Conservation (phyloP, 495 filamentous ascomycete species). For the Lophium mytilinum region DNA sequence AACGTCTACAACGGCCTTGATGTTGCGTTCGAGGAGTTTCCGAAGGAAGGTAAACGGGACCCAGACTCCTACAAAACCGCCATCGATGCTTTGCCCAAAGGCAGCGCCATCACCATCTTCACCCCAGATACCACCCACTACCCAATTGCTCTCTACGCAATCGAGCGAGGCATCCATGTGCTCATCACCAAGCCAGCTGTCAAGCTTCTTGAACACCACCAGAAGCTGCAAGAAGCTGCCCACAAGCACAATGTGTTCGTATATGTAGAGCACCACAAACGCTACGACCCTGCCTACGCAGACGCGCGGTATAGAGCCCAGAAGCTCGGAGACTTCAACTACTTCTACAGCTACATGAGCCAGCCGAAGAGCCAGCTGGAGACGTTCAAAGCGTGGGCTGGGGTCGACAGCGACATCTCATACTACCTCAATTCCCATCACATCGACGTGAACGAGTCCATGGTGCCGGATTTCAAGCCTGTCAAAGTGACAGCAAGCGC, state of each 20-base stretch:
- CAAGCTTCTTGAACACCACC: conserved; percentile 71
- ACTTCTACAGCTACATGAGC: conserved; percentile 95
- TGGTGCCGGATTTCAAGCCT: conserved; percentile 75
- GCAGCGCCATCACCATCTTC: conserved; percentile 93
- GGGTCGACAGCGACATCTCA: conserved; percentile 80
- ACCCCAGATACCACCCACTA: conserved; percentile 91
- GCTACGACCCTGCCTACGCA: conserved; percentile 84
- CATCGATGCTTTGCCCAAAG: conserved; percentile 74
- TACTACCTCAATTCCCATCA: conserved; percentile 96
- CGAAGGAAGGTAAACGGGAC: conserved; percentile 61
- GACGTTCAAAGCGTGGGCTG: conserved; percentile 95
- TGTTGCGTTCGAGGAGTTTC: conserved; percentile 73
- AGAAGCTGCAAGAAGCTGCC: conserved; percentile 60
- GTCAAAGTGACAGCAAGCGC: conserved; percentile 72
- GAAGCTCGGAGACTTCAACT: conserved; percentile 83
- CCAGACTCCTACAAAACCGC: conserved; percentile 81
- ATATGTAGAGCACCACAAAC: conserved; percentile 94
- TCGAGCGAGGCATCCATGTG: conserved; percentile 78
- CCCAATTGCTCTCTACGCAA: conserved; percentile 89
- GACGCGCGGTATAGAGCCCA: conserved; percentile 72
- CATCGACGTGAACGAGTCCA: conserved; percentile 80
- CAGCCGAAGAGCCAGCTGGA: conserved; percentile 89
- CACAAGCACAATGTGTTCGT: conserved; percentile 76
- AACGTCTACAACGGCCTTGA: conserved; percentile 82
- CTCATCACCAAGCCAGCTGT: conserved; percentile 94